Evolutionary conservation across 2,329 filamentous ascomycete species (phyloP).

Genomic region (Xylaria sp.): DNA sequence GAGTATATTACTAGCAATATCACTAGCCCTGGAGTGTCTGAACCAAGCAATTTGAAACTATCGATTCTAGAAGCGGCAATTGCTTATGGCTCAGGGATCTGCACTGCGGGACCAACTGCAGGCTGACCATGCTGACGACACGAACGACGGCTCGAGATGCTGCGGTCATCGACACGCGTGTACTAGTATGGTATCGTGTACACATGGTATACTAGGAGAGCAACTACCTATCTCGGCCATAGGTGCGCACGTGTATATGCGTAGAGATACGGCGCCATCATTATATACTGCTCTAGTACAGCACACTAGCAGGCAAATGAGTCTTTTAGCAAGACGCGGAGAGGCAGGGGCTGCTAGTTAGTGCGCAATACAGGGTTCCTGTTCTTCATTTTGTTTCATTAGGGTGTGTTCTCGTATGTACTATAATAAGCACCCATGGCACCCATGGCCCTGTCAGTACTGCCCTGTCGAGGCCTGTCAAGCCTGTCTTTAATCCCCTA

Average conservation of each 20-base stretch:
- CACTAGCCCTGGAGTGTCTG: conserved; percentile 39
- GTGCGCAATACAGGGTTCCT: neutral
- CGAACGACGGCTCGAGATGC: neutral
- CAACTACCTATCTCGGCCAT: neutral
- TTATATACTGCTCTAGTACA: no score
- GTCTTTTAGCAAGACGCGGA: neutral
- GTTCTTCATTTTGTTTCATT: neutral
- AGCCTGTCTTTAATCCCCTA: neutral
- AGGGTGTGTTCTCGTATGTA: neutral
- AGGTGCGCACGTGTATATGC: neutral
- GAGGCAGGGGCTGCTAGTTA: neutral
- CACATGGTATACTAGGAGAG: neutral
- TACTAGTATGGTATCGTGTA: neutral
- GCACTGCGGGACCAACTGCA: conserved; percentile 6
- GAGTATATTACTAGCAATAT: neutral
- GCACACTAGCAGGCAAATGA: neutral
- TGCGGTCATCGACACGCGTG: neutral
- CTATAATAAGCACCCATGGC: conserved; percentile 8
- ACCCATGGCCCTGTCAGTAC: neutral
- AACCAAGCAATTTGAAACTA: conserved; percentile 13
- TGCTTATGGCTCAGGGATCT: neutral
- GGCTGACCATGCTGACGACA: neutral
- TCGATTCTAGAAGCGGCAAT: conserved; percentile 1
- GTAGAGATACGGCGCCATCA: neutral
- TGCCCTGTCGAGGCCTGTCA: no score